A percentile compares a stretch with the other conserved stretches of the same genome.
Conservation (phyloP, 495 filamentous ascomycete species). For the Aspergillus haitiensis region DNA sequence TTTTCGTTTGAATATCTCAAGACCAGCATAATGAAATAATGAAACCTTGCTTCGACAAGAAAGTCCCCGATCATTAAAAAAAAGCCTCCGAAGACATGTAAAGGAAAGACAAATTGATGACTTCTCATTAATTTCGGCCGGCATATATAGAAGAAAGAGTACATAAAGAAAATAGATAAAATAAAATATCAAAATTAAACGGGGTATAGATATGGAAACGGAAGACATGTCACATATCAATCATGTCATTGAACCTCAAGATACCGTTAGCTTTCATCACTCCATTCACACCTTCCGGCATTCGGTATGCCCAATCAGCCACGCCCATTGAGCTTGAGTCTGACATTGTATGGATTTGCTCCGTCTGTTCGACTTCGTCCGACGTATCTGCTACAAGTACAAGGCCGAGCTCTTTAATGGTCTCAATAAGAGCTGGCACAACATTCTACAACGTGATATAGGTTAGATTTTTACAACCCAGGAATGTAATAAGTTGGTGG, state of each 20-base stretch:
- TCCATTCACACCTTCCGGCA: conserved; percentile 78
- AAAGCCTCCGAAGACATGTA: conserved; percentile 17
- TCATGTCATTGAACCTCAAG: conserved; percentile 86
- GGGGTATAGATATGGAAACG: conserved; percentile 17
- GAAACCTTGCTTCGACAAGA: neutral
- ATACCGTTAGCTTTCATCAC: conserved; percentile 82
- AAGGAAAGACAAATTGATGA: conserved; percentile 11
- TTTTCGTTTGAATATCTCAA: neutral
- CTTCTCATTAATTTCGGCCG: conserved; percentile 19
- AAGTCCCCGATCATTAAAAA: conserved; percentile 5
- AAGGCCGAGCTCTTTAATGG: conserved; percentile 90
- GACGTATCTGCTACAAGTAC: conserved; percentile 91
- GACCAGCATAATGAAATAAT: conserved; percentile 3
- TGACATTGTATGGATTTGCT: conserved; percentile 47
- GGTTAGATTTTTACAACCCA: conserved; percentile 17
- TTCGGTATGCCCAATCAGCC: conserved; percentile 46
- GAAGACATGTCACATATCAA: conserved; percentile 70
- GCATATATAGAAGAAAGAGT: conserved; percentile 12
- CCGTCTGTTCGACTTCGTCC: conserved; percentile 39
- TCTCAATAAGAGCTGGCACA: conserved; percentile 85
- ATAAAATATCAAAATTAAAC: conserved; percentile 19
- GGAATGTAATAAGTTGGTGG: neutral
- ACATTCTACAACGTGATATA: conserved; percentile 62
- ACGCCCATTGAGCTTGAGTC: conserved; percentile 44
- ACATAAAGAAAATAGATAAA: neutral